Base-by-base conservation (phyloP, 306 rosid species). In the Quercus wislizeni region DNA sequence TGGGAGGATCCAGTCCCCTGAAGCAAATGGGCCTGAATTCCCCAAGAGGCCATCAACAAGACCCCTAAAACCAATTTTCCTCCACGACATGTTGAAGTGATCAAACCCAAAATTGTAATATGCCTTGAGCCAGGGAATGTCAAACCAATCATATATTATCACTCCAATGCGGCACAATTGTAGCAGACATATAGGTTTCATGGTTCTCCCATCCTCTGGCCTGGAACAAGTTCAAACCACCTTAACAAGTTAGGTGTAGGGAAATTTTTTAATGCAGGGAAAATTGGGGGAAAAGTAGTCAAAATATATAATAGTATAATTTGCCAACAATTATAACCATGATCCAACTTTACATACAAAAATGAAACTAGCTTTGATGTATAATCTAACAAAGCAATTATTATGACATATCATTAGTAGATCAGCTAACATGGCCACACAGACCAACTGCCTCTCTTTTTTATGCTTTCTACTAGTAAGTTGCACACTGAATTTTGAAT, bases 1-100 rank as follows among this genome's bases (percentile, higher is more conserved):
- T 0, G 99, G 98, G 28, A 96, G 97, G 89, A 96, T 90, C 99
- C 99, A 96, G 76, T 96, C 99, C 3, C 90, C 94, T 11, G 98
- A 88, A 56, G 99, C 89, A 76, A 93, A 93, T 2, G 99, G 98
- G 64, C 99, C 98, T 0, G 93, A 64, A 83, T 90, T 85, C 31
- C 99, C 99, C 77, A 90, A 71, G 55, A 93, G 89, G 80, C 89
- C 90, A 69, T 96, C 90, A 68, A 88, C 76, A 74, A 96, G 94
- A 70, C 97, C 99, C 92, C 90, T 78, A 46, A 96, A 15, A 4
- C 99, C 99, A 46, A 86, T 80, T 81, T 87, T 93, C 81, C 74
- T 90, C 98, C 99, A 88, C 3, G 99, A 81, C 89, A 90, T 78
- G 90, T 93, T 90, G 33, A 75, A 96, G 87, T 93, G 98, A 88